Conservation (phyloP, 139 green algal genomes). For the Picochlorum sp. region DNA sequence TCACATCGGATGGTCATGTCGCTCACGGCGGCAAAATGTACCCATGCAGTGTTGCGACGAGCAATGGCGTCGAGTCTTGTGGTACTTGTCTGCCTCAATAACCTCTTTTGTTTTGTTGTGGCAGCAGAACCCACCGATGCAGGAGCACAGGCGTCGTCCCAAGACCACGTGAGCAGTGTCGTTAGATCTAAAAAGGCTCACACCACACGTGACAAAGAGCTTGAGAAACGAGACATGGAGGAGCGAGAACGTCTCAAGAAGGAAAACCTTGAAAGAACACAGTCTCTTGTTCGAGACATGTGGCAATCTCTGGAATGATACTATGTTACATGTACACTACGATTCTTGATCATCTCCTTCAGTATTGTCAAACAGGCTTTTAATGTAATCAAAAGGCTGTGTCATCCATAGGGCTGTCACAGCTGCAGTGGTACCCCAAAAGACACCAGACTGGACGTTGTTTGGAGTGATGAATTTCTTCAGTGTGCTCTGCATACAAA, state of each 20-base stretch:
- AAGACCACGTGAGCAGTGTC: not conserved
- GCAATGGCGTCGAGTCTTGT: not conserved
- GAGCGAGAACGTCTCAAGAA: constrained; percentile 8
- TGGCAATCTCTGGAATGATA: constrained; percentile 34
- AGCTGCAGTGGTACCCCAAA: constrained; percentile 21
- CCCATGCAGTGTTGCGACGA: too few relatives aligned
- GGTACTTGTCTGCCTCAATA: too few relatives aligned
- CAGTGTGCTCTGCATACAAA: constrained; percentile 5
- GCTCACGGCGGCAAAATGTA: too few relatives aligned
- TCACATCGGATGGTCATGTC: too few relatives aligned
- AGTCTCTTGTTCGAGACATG: constrained; percentile 14
- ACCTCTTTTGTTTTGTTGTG: too few relatives aligned
- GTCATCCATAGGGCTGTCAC: constrained; percentile 14
- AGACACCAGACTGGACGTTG: constrained; percentile 8
- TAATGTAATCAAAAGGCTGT: constrained; percentile 29
- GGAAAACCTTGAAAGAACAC: constrained; percentile 16
- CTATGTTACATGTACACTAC: not conserved
- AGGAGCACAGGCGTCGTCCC: not conserved
- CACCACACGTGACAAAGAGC: not conserved
- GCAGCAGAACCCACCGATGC: not conserved
- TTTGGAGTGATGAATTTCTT: constrained; percentile 9
- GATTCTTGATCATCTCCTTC: not conserved
- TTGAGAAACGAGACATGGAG: not conserved
- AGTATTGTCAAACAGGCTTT: not conserved
- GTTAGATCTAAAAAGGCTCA: not conserved